Conservation (phyloP, 371 early-diverging fungal genomes). For the Mortierella sp. region DNA sequence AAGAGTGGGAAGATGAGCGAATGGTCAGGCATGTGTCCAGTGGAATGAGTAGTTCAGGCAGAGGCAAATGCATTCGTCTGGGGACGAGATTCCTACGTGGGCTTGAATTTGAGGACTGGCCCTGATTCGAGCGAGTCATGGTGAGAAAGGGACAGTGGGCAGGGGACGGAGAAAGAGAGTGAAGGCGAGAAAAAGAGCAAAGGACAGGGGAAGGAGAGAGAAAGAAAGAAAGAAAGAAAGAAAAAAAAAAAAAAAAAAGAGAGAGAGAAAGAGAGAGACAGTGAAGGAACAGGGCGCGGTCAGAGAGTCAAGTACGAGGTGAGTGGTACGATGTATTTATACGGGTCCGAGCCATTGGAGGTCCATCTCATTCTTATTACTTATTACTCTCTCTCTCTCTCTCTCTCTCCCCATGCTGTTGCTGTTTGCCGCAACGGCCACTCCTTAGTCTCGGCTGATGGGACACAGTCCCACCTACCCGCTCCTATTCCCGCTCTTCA, state of each 20-base stretch:
- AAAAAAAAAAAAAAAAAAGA: neutral
- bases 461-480: too few species aligned
- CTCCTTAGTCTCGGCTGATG: too few species aligned
- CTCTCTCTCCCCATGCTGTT: neutral
- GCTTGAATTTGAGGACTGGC: constrained; percentile 23
- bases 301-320: neutral
- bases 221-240: neutral
- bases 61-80: neutral
- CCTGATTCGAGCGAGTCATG: constrained; percentile 29
- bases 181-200: constrained; percentile 2
- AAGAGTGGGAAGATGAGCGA: neutral
- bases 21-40: neutral
- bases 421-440: neutral
- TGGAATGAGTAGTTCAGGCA: neutral
- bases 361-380: neutral
- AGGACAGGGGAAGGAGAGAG: neutral
- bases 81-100: constrained; percentile 33
- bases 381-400: neutral
- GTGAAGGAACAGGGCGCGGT: neutral
- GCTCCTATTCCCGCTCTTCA: neutral
- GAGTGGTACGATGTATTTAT: neutral
- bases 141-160: neutral
- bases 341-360: neutral
- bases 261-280: neutral
- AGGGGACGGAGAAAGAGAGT: neutral